Conservation (phyloP, 768 basidiomycete genomes). For the Calocera viscosa region DNA sequence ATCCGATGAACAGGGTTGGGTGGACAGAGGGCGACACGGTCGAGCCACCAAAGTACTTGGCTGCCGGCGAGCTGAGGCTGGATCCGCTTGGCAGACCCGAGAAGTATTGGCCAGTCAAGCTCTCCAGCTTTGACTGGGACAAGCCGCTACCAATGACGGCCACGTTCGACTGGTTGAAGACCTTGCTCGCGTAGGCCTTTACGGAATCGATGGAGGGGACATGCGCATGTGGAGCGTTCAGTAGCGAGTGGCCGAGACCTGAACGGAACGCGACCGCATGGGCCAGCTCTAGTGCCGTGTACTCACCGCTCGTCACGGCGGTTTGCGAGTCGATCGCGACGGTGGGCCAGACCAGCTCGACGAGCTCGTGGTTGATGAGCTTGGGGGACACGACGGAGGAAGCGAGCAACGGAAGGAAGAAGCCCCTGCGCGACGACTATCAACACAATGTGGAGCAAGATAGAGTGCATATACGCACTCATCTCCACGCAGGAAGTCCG, state of each 20-base stretch:
- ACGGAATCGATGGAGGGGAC: constrained; percentile 53
- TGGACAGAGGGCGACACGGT: constrained; percentile 42
- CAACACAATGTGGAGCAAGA: neutral
- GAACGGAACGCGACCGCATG: constrained; percentile 86
- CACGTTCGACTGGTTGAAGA: constrained; percentile 67
- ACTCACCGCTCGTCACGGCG: constrained; percentile 47
- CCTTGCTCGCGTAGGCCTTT: constrained; percentile 55
- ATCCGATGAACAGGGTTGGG: constrained; percentile 75
- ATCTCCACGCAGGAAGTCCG: constrained; percentile 89
- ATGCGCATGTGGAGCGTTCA: constrained; percentile 56
- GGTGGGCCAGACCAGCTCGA: constrained; percentile 38
- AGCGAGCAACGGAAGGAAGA: constrained; percentile 81
- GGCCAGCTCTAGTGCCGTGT: constrained; percentile 70
- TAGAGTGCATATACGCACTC: constrained; percentile 52
- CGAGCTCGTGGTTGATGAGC: constrained; percentile 38
- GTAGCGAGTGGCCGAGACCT: constrained; percentile 84
- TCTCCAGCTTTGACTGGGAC: constrained; percentile 50
- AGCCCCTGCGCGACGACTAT: constrained; percentile 40
- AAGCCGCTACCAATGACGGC: constrained; percentile 84
- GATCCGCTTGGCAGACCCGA: constrained; percentile 23
- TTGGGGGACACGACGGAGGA: constrained; percentile 73
- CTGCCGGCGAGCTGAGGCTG: constrained; percentile 31
- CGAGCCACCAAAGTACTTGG: constrained; percentile 75
- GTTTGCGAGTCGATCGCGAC: constrained; percentile 57
- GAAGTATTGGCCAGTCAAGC: constrained; percentile 61